phyloP scores from a whole-genome alignment of 176 grass and related monocot genomes.

The Typha latifolia region DNA sequence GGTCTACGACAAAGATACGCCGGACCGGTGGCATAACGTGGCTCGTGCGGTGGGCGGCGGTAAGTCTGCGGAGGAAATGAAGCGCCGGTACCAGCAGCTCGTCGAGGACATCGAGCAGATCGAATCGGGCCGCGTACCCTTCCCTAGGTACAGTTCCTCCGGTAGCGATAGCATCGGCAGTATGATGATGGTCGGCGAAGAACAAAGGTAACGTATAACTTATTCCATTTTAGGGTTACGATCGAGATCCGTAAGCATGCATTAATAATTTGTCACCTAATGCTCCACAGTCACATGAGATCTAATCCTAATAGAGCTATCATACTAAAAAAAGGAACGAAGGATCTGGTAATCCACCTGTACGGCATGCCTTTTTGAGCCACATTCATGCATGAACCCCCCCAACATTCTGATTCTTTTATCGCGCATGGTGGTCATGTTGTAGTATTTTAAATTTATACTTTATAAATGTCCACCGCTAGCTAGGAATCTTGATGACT shows the following conservation, averaged over 20 bases:
- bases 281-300: conserved; percentile 1
- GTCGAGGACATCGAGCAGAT: conserved; percentile 52
- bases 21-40: conserved; percentile 88
- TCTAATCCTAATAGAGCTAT: conserved; percentile 21
- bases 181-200: not conserved
- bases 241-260: not conserved
- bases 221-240: not conserved
- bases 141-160: conserved; percentile 49
- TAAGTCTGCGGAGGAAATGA: conserved; percentile 74
- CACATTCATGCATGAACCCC: too few relatives aligned
- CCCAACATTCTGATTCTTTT: too few relatives aligned
- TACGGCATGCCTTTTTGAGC: not conserved
- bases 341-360: not conserved
- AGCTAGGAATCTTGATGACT: not conserved
- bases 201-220: not conserved
- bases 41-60: conserved; percentile 59
- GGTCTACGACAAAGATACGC: conserved; percentile 52
- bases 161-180: not conserved
- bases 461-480: too few relatives aligned
- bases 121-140: conserved; percentile 29
- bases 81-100: conserved; percentile 59
- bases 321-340: not conserved
- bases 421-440: too few relatives aligned
- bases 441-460: too few relatives aligned
- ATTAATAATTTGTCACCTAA: conserved; percentile 5